Conservation (phyloP, 768 basidiomycete genomes). For the Rhodotorula taiwanensis region DNA sequence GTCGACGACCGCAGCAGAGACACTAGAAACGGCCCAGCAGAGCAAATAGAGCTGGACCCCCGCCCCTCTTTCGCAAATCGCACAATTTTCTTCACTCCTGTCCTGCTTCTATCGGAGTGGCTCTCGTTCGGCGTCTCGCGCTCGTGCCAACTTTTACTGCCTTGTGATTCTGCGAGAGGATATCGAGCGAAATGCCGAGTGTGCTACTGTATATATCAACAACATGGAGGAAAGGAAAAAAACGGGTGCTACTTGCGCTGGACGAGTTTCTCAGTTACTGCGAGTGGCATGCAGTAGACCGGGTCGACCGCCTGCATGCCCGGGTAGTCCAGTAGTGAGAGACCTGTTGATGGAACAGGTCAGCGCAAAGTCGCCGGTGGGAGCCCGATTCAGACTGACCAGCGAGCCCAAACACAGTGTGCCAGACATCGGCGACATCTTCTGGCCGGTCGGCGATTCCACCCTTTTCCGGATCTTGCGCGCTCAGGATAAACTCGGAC, state of each 20-base stretch:
- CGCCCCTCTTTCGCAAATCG: too few species aligned
- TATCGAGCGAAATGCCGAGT: too few species aligned
- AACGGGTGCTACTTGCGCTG: too few species aligned
- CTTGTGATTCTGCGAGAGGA: too few species aligned
- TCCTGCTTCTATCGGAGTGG: too few species aligned
- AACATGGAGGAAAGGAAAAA: too few species aligned
- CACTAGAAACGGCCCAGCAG: neutral
- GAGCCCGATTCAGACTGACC: conserved; percentile 52
- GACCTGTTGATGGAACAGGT: conserved; percentile 49
- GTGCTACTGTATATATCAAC: too few species aligned
- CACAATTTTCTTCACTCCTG: too few species aligned
- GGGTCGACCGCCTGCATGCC: conserved; percentile 81
- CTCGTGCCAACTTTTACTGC: neutral
- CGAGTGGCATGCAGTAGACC: conserved; percentile 89
- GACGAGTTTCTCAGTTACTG: conserved; percentile 43
- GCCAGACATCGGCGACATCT: conserved; percentile 94
- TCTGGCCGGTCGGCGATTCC: conserved; percentile 92
- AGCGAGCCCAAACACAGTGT: conserved; percentile 85
- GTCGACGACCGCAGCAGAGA: neutral
- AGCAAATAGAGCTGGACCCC: too few species aligned
- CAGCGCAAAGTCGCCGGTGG: neutral
- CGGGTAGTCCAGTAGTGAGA: conserved; percentile 82
- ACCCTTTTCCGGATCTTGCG: conserved; percentile 81
- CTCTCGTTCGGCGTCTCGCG: neutral
- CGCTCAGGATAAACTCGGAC: conserved; percentile 71